Evolutionary conservation across 805 yeast species (phyloP).

Genomic region (Yarrowia bubula): DNA sequence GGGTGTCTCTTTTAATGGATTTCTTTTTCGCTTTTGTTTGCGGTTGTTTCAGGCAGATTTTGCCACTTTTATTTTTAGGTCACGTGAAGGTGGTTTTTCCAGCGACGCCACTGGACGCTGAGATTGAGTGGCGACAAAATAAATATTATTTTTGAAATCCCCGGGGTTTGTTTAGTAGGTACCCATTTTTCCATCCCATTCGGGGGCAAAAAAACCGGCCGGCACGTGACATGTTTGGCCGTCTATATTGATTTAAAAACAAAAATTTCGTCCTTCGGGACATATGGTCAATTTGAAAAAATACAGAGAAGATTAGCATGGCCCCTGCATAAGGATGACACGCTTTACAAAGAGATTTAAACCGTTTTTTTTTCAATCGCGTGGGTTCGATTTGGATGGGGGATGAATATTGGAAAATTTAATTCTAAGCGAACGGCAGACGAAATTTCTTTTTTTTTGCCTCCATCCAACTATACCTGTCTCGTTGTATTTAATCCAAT

Average conservation of each 20-base stretch:
- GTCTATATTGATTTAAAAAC: not conserved
- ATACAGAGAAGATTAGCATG: slow-evolving; percentile 99
- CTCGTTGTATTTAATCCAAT: no score
- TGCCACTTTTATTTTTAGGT: not conserved
- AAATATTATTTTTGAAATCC: not conserved
- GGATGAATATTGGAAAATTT: no score
- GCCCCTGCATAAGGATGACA: slow-evolving; percentile 99
- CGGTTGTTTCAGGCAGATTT: not conserved
- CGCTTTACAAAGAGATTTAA: slow-evolving; percentile 99
- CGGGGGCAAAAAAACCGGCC: not conserved
- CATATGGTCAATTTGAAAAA: slow-evolving; percentile 99
- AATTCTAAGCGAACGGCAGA: no score
- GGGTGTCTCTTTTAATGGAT: no score
- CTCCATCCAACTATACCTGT: no score
- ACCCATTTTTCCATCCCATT: not conserved
- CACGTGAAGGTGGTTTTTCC: not conserved
- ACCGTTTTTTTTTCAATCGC: slow-evolving; percentile 58
- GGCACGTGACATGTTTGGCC: slow-evolving; percentile 10
- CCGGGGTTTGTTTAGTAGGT: not conserved
- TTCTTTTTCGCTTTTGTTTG: not conserved
- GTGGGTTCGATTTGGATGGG: not conserved
- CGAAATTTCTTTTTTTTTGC: not conserved
- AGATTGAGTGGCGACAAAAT: not conserved
- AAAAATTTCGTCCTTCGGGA: slow-evolving; percentile 56
- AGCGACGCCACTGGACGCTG: not conserved